Conservation (phyloP, 768 basidiomycete species). For the Xanthoconium stramineum region DNA sequence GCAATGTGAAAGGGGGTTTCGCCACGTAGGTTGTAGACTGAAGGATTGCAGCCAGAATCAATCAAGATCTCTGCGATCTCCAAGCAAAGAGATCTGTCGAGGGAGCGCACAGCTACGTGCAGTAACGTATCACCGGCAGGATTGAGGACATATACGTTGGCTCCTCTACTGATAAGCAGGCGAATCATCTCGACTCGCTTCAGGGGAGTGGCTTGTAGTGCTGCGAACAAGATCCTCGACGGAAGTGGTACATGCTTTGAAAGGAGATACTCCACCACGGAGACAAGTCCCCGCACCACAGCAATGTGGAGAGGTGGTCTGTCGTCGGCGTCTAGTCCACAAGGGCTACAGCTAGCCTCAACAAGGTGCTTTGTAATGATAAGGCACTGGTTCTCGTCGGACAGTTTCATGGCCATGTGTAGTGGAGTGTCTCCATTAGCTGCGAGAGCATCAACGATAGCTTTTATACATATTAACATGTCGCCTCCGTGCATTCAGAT, state of each 20-base stretch:
- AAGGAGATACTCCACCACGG: neutral
- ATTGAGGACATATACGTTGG: neutral
- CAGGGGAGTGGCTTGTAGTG: neutral
- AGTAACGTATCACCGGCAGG: neutral
- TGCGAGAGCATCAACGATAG: neutral
- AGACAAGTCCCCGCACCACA: neutral
- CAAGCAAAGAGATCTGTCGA: neutral
- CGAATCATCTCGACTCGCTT: slow-evolving; percentile 3
- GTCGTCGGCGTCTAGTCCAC: neutral
- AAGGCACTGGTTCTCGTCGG: slow-evolving; percentile 5
- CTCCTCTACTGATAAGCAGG: neutral
- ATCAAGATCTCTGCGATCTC: neutral
- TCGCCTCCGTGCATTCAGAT: too few species aligned
- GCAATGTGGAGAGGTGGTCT: neutral
- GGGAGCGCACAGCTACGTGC: neutral
- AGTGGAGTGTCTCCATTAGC: slow-evolving; percentile 9
- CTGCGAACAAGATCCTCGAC: neutral
- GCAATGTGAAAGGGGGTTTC: neutral
- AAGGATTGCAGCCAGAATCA: too few species aligned
- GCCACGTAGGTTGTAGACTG: neutral
- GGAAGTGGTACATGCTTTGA: neutral
- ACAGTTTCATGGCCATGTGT: neutral
- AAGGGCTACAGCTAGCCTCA: neutral
- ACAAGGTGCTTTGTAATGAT: neutral
- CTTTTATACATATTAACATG: too few species aligned